Conservation (phyloP, 768 basidiomycete genomes). For the Cystofilobasidium capitatum region DNA sequence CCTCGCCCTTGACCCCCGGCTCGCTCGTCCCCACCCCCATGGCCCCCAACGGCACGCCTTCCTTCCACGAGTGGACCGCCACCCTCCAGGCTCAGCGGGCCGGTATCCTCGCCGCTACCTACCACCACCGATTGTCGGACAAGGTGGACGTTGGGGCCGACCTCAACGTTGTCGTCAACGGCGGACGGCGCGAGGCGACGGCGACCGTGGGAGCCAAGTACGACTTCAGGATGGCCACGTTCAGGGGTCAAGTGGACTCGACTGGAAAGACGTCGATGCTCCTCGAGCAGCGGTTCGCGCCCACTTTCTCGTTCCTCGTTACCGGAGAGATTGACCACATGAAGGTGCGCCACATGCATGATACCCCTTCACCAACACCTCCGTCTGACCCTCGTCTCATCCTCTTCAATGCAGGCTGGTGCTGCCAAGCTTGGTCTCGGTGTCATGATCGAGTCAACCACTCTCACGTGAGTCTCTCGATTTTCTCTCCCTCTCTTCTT, state of each 20-base stretch:
- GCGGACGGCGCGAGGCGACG: conserved; percentile 76
- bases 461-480: conserved; percentile 31
- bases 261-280: conserved; percentile 90
- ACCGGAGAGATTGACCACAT: conserved; percentile 98
- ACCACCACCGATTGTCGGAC: conserved; percentile 91
- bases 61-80: conserved; percentile 64
- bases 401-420: conserved; percentile 22
- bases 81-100: conserved; percentile 76
- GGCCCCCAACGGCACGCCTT: conserved; percentile 46
- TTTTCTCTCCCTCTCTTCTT: not conserved
- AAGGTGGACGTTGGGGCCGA: conserved; percentile 98
- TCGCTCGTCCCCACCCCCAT: conserved; percentile 38
- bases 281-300: conserved; percentile 91
- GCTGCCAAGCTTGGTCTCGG: conserved; percentile 89
- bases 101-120: conserved; percentile 79
- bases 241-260: conserved; percentile 88
- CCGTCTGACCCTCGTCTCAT: not conserved
- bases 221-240: conserved; percentile 84
- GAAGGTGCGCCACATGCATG: conserved; percentile 53
- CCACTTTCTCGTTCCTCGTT: conserved; percentile 86
- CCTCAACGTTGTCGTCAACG: conserved; percentile 58
- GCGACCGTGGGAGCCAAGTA: conserved; percentile 94
- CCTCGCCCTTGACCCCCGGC: conserved; percentile 35
- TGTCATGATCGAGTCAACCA: conserved; percentile 78
- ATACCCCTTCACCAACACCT: not conserved